Conservation (phyloP, 345 rosid genomes). For the Eutrema heterophyllum region DNA sequence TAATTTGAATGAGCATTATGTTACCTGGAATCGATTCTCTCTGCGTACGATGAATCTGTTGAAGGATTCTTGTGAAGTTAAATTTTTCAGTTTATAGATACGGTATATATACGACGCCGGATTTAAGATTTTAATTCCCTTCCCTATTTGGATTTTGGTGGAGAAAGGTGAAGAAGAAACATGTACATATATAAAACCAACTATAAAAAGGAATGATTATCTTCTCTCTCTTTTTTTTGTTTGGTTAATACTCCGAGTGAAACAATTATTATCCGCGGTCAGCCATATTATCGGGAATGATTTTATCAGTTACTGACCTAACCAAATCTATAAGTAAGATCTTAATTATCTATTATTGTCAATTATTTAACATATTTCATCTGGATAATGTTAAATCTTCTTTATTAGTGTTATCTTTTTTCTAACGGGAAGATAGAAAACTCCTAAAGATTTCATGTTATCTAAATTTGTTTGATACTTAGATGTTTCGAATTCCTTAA, state of each 20-base stretch:
- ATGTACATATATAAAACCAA: too few species aligned
- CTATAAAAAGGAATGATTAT: too few species aligned
- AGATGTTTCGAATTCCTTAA: too few species aligned
- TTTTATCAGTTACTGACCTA: not conserved
- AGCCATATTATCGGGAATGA: not conserved
- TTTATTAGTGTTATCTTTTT: too few species aligned
- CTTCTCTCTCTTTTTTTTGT: not conserved
- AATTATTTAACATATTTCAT: too few species aligned
- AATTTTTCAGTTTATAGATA: not conserved
- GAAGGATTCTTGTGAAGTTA: not conserved
- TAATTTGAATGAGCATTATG: not conserved
- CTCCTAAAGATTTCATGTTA: too few species aligned
- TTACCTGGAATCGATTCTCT: not conserved
- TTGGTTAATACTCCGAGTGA: not conserved
- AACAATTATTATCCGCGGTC: not conserved
- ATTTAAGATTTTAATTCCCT: not conserved
- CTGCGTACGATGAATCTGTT: not conserved
- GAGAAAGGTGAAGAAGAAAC: not conserved
- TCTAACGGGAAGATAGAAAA: too few species aligned
- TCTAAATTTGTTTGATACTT: too few species aligned
- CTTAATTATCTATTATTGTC: too few species aligned
- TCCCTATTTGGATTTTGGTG: not conserved
- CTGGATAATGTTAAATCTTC: too few species aligned
- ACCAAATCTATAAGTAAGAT: not conserved
- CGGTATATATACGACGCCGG: not conserved